Evolutionary conservation across 176 grass and related monocot genomes (phyloP), one percentile per base, ranked within the genome.

Genomic region (Carex myosuroides): DNA sequence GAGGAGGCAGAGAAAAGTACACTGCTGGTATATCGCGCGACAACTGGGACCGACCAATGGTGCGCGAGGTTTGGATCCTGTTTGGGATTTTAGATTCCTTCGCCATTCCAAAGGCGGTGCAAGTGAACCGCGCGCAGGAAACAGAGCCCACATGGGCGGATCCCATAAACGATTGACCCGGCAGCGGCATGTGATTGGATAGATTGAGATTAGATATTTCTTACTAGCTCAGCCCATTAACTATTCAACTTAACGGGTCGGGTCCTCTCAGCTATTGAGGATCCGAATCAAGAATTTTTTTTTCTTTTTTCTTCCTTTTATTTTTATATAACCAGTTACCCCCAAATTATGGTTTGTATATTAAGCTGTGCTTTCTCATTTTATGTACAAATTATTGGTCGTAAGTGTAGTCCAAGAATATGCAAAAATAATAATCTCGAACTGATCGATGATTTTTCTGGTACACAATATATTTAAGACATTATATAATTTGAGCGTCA

Each of bases 101-200:
- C 60, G 48, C 48, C 13, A 21, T 55, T 76, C 29, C 84, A 83
- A 85, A 85, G 24, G 80, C 32, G 67, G 22, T 86, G 64, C 85
- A 29, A 53, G n/a, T 79, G 57, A 66, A 60, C 42, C 33, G 60
- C 76, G 46, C 64, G 70, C 35, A 60, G 53, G 37, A 13, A 83
- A 62, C 84, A 92, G 39, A 61, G 67, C 81, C 84, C 91, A 91
- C 88, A 85, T 89, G 86, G 80, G 9, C 13, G 78, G 85, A 46
- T 67, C 83, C 85, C 41, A 8, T 3, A 60, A 75, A 3, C 79
- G 5, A 46, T 64, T 61, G 66, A 80, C 18, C 60, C n/a, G 18
- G 44, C 2, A 16, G 2, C 83, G 3, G 6, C 63, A 85, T 22
- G 44, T 74, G 41, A 80, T 79, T 79, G 46, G 20, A 76, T 29